A percentile compares a stretch with the other conserved stretches of the same genome.
phyloP scores from a whole-genome alignment of 2,329 filamentous ascomycete species.

The Fusarium sp. region DNA sequence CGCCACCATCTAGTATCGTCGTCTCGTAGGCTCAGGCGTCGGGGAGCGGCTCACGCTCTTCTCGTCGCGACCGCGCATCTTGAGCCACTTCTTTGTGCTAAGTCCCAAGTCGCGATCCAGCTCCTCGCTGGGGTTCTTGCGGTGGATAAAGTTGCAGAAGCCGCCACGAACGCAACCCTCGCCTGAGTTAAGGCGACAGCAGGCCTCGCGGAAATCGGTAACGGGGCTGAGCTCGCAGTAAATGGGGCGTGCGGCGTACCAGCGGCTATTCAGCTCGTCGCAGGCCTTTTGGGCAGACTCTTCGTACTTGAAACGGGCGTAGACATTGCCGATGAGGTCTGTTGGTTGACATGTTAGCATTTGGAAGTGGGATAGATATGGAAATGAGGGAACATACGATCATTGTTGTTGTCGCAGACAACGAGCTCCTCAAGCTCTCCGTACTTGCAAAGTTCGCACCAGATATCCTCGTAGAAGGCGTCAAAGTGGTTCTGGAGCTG shows the following conservation, averaged over 20 bases:
- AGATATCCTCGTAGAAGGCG: slow-evolving; percentile 99
- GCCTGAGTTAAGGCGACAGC: slow-evolving; percentile 92
- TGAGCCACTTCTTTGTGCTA: slow-evolving; percentile 96
- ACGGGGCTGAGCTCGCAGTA: slow-evolving; percentile 98
- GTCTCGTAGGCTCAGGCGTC: slow-evolving; percentile 84
- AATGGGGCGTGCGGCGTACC: slow-evolving; percentile 97
- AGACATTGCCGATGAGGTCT: slow-evolving; percentile 98
- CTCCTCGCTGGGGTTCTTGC: slow-evolving; percentile 92
- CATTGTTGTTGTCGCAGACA: slow-evolving; percentile 99
- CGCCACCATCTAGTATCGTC: slow-evolving; percentile 68
- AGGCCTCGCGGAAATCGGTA: slow-evolving; percentile 97
- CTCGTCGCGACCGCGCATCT: slow-evolving; percentile 83
- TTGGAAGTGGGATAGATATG: background rate
- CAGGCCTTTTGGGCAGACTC: slow-evolving; percentile 93
- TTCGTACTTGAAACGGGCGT: slow-evolving; percentile 99
- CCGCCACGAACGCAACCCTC: slow-evolving; percentile 96
- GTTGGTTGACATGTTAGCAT: slow-evolving; percentile 40
- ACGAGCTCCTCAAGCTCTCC: slow-evolving; percentile 98
- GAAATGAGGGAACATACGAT: slow-evolving; percentile 71
- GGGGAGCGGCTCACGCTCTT: slow-evolving; percentile 86
- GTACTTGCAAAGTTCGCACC: slow-evolving; percentile 99
- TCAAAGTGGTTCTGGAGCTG: slow-evolving; percentile 99
- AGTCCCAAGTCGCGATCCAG: slow-evolving; percentile 89
- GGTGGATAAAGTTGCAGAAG: slow-evolving; percentile 99
- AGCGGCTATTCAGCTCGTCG: slow-evolving; percentile 92